Evolutionary conservation across 306 rosid genomes (phyloP).

Genomic region (Cicer yamashitae): DNA sequence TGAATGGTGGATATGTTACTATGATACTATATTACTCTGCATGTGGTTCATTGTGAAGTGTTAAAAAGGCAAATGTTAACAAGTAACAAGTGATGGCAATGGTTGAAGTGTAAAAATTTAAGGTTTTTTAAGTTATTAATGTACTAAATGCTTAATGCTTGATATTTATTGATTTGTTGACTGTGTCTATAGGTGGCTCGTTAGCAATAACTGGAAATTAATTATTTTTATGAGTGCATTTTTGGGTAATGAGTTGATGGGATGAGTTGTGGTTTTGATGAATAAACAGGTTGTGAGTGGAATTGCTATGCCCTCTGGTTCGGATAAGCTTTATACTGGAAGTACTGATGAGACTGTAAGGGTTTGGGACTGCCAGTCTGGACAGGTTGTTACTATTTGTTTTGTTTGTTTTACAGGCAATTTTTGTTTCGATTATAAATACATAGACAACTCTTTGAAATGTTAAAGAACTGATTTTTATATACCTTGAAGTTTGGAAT

Average conservation of each 20-base stretch:
- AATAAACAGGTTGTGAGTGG: constrained; percentile 80
- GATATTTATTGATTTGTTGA: neutral
- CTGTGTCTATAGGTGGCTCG: neutral
- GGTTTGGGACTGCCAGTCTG: constrained; percentile 96
- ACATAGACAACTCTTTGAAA: neutral
- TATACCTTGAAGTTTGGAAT: neutral
- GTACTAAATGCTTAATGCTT: neutral
- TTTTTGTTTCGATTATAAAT: constrained; percentile 20
- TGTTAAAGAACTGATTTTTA: neutral
- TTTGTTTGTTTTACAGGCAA: neutral
- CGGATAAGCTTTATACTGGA: constrained; percentile 93
- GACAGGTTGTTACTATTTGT: constrained; percentile 68
- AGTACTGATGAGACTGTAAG: constrained; percentile 85
- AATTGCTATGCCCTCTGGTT: constrained; percentile 88
- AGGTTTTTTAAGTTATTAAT: neutral
- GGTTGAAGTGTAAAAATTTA: neutral
- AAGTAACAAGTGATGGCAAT: neutral
- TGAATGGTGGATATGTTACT: neutral
- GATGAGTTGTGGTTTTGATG: constrained; percentile 36
- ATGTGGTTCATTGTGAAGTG: neutral
- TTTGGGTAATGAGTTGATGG: constrained; percentile 36
- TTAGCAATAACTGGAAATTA: neutral
- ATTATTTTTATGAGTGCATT: constrained; percentile 8
- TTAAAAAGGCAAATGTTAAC: neutral
- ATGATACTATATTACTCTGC: neutral